Conservation (phyloP, 2,329 filamentous ascomycete species). For the Helicocarpus griseus region DNA sequence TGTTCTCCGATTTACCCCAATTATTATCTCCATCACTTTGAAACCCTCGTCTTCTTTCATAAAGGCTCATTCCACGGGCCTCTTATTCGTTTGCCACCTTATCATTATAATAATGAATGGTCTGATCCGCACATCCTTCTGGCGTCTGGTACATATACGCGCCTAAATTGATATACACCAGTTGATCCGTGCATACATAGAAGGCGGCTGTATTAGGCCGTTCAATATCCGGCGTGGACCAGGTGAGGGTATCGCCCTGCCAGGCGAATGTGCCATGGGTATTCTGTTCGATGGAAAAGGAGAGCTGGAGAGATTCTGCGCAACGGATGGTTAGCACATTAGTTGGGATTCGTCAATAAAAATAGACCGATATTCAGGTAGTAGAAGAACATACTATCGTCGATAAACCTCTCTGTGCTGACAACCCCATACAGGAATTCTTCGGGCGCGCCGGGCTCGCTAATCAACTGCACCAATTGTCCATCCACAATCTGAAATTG, state of each 20-base stretch:
- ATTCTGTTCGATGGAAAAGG: slow-evolving; percentile 43
- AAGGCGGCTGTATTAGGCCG: slow-evolving; percentile 50
- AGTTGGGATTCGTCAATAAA: slow-evolving; percentile 32
- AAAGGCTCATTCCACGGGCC: too few species aligned
- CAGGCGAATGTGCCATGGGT: slow-evolving; percentile 47
- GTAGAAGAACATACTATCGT: neutral
- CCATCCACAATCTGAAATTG: slow-evolving; percentile 49
- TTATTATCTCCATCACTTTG: too few species aligned
- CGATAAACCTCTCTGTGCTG: neutral
- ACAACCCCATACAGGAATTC: slow-evolving; percentile 40
- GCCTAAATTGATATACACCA: slow-evolving; percentile 50
- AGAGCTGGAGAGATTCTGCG: slow-evolving; percentile 41
- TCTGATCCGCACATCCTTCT: slow-evolving; percentile 43
- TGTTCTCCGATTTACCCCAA: too few species aligned
- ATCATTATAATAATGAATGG: neutral
- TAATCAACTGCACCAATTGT: slow-evolving; percentile 46
- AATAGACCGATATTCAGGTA: neutral
- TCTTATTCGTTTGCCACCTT: neutral
- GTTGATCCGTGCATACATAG: slow-evolving; percentile 47
- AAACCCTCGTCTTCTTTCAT: too few species aligned
- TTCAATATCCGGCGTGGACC: slow-evolving; percentile 40
- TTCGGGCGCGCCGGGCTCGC: slow-evolving; percentile 20
- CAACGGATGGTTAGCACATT: slow-evolving; percentile 31
- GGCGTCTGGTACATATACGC: slow-evolving; percentile 51
- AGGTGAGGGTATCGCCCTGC: slow-evolving; percentile 45